Evolutionary conservation across 164 flowering plant genomes (phyloP), one percentile per base, ranked within the genome.

Genomic region (Magnolia officinalis): DNA sequence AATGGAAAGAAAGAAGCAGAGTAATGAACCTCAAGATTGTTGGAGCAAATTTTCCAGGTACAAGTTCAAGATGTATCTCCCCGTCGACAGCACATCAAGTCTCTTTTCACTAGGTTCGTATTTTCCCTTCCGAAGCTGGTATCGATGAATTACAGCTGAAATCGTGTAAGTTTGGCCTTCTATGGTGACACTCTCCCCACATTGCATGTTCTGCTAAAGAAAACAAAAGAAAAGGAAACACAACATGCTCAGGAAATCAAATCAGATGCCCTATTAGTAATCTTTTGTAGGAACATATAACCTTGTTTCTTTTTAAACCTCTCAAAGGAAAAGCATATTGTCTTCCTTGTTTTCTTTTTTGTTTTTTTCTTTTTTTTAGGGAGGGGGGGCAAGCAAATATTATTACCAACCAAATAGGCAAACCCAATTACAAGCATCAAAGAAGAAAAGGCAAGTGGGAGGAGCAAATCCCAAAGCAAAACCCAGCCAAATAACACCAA

Each of bases 21-120:
- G 24, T 5, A 37, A 70, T 73, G 4, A 74, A 45, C 4, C 50
- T 89, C 86, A 95, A 70, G 98, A 95, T 80, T 95, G 86, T 74
- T 92, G 87, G 6, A 91, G 74, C 73, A 95, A 81, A 79, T 86
- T 91, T 80, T 93, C 94, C 21, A 93, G 80, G 81, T 89, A 92
- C 79, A 93, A 80, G 78, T 95, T 93, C 77, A 95, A 73, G 26
- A 95, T 88, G 87, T 92, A 91, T 87, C 99, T 90, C 66, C 96
- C 97, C 31, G 94, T 84, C 0, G 98, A 92, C 70, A 89, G 84
- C 67, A 96, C 97, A 81, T 96, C 96, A 63, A 96, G 98, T 81
- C 95, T 82, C 87, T 90, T 90, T 83, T 93, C 97, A 31, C 94
- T 86, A 7, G 98, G 96, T 80, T 92, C 95, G 63, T 91, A 96